phyloP scores from a whole-genome alignment of 2,329 filamentous ascomycete species.

The Parascedosporium putredinis region DNA sequence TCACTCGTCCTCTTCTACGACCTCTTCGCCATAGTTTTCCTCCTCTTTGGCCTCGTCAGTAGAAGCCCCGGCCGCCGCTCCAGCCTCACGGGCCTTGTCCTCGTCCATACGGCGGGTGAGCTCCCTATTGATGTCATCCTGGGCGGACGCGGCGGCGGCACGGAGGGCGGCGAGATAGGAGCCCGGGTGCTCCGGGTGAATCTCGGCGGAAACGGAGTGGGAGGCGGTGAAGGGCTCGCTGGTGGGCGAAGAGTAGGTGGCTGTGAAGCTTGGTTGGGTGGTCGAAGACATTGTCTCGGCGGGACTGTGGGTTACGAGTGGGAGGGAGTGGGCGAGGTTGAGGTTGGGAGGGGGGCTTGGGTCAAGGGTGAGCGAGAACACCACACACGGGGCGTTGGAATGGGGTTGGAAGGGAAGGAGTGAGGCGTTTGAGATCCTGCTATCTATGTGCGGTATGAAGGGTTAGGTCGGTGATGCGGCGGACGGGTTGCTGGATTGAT shows the following conservation, averaged over 20 bases:
- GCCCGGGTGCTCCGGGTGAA: constrained; percentile 38
- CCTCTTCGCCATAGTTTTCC: constrained; percentile 79
- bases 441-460: too few relatives aligned
- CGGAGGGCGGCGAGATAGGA: constrained; percentile 51
- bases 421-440: too few relatives aligned
- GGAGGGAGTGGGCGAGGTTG: too few relatives aligned
- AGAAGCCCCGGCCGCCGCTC: constrained; percentile 24
- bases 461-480: too few relatives aligned
- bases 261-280: constrained; percentile 25
- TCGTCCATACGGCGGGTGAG: constrained; percentile 66
- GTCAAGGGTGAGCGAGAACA: background rate
- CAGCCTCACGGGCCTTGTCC: constrained; percentile 45
- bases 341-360: background rate
- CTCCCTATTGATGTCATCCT: constrained; percentile 58
- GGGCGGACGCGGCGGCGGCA: constrained; percentile 44
- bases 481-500: too few relatives aligned
- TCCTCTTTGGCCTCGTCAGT: constrained; percentile 52
- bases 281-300: background rate
- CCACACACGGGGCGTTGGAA: too few relatives aligned
- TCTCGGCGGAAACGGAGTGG: constrained; percentile 24
- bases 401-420: background rate
- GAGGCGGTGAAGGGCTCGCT: constrained; percentile 36
- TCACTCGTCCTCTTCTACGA: constrained; percentile 49
- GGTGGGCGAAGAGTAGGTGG: constrained; percentile 42
- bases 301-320: background rate